Evolutionary conservation across 306 rosid species (phyloP), one percentile per base, ranked within the genome.

Genomic region (Vigna radiata): DNA sequence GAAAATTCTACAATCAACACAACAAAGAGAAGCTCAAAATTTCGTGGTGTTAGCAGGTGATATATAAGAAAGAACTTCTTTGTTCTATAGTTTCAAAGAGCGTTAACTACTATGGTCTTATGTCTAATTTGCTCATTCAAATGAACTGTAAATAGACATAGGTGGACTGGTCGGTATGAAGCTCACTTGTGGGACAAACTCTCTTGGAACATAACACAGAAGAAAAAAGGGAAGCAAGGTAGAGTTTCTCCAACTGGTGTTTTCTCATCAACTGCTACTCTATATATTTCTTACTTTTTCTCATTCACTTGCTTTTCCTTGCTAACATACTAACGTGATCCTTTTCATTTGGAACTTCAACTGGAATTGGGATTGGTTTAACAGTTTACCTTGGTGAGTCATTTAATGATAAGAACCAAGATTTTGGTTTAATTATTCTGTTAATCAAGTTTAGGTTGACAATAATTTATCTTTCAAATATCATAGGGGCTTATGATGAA

Each of bases 131-230:
- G 50, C 69, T 82, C 27, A 85, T 78, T 14, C 1, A 61, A 29
- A n/a, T 31, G 21, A 16, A 55, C 21, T 69, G 49, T 70, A 61
- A 65, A 80, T 84, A 92, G 97, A n/a, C 97, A 93, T 83, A 85
- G 96, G 78, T 93, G 98, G 97, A 93, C 96, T 0, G 98, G 98
- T 49, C 70, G 96, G n/a, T 93, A 66, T 77, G 97, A 93, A 87
- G 98, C 97, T 65, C 98, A 93, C 86, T 85, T 93, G 77, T 89
- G 96, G 98, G 98, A 91, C 84, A 93, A 93, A 78, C 93, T 88
- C 37, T 91, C 98, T 11, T 93, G 98, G 96, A 93, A 93, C 74
- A 81, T 79, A 43, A 89, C 97, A 18, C 96, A 93, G 79, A 93
- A 90, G 83, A 93, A 93, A 82, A 93, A 91, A 79, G 98, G 97